Percentiles rank a stretch among this genome's conserved stretches.
Evolutionary conservation across 2,329 filamentous ascomycete species (phyloP).

Genomic region (Aspergillus sergii): DNA sequence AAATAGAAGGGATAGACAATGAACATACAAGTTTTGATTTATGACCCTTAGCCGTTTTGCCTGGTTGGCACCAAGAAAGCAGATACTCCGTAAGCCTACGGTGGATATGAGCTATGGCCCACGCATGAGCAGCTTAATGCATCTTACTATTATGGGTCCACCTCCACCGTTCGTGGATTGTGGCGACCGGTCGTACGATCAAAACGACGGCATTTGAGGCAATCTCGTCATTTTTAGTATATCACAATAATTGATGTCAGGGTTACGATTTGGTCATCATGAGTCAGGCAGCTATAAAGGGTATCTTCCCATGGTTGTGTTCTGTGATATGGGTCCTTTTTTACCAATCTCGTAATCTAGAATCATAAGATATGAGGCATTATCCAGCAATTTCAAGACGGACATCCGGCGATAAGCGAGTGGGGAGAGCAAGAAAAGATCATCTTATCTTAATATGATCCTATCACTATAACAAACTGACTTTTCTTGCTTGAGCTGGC

Average conservation of each 20-base stretch:
- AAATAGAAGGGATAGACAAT: too few relatives aligned
- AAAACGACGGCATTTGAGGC: neutral
- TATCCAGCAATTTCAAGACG: neutral
- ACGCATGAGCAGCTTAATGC: neutral
- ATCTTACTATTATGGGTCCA: neutral
- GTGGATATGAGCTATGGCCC: neutral
- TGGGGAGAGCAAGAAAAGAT: neutral
- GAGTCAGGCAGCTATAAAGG: neutral
- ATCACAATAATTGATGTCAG: too few relatives aligned
- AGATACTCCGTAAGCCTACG: too few relatives aligned
- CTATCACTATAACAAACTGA: neutral
- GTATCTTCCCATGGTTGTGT: neutral
- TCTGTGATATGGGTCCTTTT: neutral
- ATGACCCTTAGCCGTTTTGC: neutral
- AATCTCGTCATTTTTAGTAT: neutral
- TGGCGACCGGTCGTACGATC: neutral
- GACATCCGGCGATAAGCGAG: neutral
- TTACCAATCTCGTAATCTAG: neutral
- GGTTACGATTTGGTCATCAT: neutral
- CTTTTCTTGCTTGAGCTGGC: neutral
- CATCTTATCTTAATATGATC: neutral
- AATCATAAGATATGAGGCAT: neutral
- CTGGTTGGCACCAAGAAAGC: neutral
- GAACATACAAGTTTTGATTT: too few relatives aligned
- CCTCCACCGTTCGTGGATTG: neutral